Conservation (phyloP, 169 alveolate species). For the Plasmodium berghei region DNA sequence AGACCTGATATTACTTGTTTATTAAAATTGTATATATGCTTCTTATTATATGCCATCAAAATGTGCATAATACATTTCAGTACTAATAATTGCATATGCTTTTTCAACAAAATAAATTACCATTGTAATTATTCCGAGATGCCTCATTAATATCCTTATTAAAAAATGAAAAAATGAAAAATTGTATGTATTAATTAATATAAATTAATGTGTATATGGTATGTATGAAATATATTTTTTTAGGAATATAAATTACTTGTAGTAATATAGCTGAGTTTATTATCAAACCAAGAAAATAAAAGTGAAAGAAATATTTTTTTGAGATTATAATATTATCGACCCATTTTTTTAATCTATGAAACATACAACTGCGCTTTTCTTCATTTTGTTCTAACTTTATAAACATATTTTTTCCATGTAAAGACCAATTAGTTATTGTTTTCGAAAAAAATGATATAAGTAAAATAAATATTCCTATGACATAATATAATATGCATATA, state of each 20-base stretch:
- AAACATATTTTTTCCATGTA: slow-evolving; percentile 81
- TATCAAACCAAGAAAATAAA: slow-evolving; percentile 79
- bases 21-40: too few relatives aligned
- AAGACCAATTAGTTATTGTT: slow-evolving; percentile 78
- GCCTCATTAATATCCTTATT: slow-evolving; percentile 27
- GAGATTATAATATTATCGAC: slow-evolving; percentile 70
- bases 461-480: slow-evolving; percentile 57
- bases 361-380: slow-evolving; percentile 16
- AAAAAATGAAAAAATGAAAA: not conserved
- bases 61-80: too few relatives aligned
- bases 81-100: not conserved
- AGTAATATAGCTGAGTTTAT: slow-evolving; percentile 75
- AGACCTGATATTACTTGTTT: too few relatives aligned
- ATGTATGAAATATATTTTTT: too few relatives aligned
- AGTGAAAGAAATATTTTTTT: slow-evolving; percentile 77
- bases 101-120: slow-evolving; percentile 21
- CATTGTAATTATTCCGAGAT: slow-evolving; percentile 2
- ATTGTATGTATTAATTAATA: too few relatives aligned
- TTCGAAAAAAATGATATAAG: slow-evolving; percentile 68
- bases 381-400: slow-evolving; percentile 50
- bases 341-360: slow-evolving; percentile 30
- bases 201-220: not conserved
- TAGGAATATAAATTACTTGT: slow-evolving; percentile 59
- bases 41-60: too few relatives aligned
- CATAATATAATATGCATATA: slow-evolving; percentile 55